Conservation (phyloP, 352 stramenopile species). For the Thraustotheca clavata region DNA sequence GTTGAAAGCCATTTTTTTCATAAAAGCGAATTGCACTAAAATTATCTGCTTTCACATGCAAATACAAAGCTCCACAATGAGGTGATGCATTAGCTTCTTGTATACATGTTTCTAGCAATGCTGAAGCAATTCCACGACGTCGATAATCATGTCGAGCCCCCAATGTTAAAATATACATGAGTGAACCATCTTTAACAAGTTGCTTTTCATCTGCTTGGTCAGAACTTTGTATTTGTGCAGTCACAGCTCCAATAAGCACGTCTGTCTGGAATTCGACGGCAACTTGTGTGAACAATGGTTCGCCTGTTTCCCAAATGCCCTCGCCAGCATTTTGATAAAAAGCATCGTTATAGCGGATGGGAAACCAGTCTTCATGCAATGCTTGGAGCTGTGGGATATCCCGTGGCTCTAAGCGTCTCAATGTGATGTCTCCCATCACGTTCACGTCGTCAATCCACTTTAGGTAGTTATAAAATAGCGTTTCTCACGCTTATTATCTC, state of each 20-base stretch:
- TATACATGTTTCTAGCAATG: conserved; percentile 86
- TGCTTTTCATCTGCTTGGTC: conserved; percentile 54
- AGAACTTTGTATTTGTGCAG: conserved; percentile 80
- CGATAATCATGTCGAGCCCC: conserved; percentile 80
- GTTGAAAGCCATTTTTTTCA: conserved; percentile 92
- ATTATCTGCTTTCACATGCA: conserved; percentile 97
- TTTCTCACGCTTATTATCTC: too few species aligned
- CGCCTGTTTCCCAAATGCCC: conserved; percentile 79
- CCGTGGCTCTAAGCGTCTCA: conserved; percentile 53
- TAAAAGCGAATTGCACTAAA: conserved; percentile 91
- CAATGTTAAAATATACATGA: conserved; percentile 97
- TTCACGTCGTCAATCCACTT: too few species aligned
- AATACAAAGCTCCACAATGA: conserved; percentile 88
- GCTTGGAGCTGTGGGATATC: conserved; percentile 88
- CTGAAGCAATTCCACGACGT: conserved; percentile 83
- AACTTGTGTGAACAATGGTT: conserved; percentile 85
- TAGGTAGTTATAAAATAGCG: background rate
- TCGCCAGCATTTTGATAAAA: conserved; percentile 92
- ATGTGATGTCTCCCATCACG: background rate
- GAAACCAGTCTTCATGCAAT: conserved; percentile 96
- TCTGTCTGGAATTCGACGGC: conserved; percentile 30
- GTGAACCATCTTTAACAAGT: conserved; percentile 46
- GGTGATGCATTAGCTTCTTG: conserved; percentile 64
- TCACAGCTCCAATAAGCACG: conserved; percentile 84
- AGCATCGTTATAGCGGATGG: conserved; percentile 92